A percentile compares a stretch with the other conserved stretches of the same genome.
Conservation (phyloP, 2,329 filamentous ascomycete genomes). For the Biscogniauxia mediterranea region DNA sequence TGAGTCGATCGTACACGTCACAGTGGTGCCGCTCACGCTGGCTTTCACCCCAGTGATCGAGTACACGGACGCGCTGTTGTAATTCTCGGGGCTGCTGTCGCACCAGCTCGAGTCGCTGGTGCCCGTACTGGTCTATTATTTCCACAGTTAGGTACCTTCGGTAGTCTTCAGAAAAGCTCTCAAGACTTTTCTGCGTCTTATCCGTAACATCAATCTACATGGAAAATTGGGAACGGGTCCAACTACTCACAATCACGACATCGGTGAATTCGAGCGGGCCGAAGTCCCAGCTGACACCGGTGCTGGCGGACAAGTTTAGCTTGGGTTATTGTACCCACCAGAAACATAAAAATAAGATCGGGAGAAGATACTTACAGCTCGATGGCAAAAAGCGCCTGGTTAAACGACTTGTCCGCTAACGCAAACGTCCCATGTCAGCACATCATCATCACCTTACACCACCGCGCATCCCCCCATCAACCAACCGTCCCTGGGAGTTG, state of each 20-base stretch:
- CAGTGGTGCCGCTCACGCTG: constrained; percentile 33
- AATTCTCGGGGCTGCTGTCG: constrained; percentile 37
- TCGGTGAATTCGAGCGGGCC: constrained; percentile 39
- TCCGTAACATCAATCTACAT: too few relatives aligned
- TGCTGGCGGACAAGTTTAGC: constrained; percentile 14
- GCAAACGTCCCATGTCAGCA: too few relatives aligned
- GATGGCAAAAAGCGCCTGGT: constrained; percentile 41
- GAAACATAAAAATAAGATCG: too few relatives aligned
- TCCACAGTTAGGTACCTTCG: constrained; percentile 11
- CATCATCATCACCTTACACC: too few relatives aligned
- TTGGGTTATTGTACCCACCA: neutral
- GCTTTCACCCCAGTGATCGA: constrained; percentile 34
- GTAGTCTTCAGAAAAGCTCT: neutral
- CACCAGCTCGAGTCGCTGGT: constrained; percentile 33
- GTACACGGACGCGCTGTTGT: constrained; percentile 36
- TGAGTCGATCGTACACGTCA: constrained; percentile 42
- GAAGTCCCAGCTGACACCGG: constrained; percentile 39
- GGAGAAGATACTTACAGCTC: constrained; percentile 32
- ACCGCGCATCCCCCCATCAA: too few relatives aligned
- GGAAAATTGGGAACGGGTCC: too few relatives aligned
- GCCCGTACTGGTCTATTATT: constrained; percentile 25
- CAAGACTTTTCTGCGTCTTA: too few relatives aligned
- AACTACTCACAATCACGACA: constrained; percentile 45
- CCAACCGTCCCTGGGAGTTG: too few relatives aligned
- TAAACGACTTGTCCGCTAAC: constrained; percentile 37